Percentiles rank a stretch among this genome's conserved stretches.
Conservation (phyloP, 2,329 filamentous ascomycete species). For the Cercospora sp. region DNA sequence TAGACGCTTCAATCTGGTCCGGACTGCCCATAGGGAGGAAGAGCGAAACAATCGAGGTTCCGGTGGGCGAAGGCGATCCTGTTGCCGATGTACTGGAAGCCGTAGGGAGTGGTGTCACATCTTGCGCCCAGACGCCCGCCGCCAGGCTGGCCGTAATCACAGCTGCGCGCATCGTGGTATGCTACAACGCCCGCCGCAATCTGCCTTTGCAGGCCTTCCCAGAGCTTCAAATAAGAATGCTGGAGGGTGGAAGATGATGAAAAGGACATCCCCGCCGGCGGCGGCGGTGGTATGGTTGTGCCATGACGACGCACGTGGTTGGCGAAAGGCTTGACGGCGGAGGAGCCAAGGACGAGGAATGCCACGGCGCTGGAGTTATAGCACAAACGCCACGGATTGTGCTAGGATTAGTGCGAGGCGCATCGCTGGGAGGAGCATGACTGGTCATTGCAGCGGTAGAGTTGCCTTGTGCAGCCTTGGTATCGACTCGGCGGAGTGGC, state of each 20-base stretch:
- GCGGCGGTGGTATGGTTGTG: not conserved
- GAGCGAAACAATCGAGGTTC: conserved; percentile 21
- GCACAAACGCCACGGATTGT: not conserved
- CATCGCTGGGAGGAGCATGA: not conserved
- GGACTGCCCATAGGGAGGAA: conserved; percentile 26
- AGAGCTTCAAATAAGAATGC: not conserved
- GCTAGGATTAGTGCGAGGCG: not conserved
- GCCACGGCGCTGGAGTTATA: conserved; percentile 1
- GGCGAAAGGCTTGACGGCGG: conserved; percentile 11
- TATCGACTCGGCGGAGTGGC: conserved; percentile 6
- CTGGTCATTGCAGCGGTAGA: conserved; percentile 4
- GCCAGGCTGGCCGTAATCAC: conserved; percentile 10
- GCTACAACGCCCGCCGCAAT: not conserved
- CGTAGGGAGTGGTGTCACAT: conserved; percentile 11
- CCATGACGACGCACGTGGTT: conserved; percentile 20
- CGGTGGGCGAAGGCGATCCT: not conserved
- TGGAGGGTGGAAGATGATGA: not conserved
- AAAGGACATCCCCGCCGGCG: not conserved
- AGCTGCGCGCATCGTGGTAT: conserved; percentile 3
- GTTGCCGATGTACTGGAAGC: conserved; percentile 3
- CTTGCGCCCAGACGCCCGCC: conserved; percentile 15
- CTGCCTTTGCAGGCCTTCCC: not conserved
- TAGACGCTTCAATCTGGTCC: conserved; percentile 26
- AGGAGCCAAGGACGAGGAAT: not conserved
- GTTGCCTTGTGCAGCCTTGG: conserved; percentile 11